Evolutionary conservation across 208 protist species (phyloP), one percentile per base, ranked within the genome.

Genomic region (Plasmodiophora brassicae): DNA sequence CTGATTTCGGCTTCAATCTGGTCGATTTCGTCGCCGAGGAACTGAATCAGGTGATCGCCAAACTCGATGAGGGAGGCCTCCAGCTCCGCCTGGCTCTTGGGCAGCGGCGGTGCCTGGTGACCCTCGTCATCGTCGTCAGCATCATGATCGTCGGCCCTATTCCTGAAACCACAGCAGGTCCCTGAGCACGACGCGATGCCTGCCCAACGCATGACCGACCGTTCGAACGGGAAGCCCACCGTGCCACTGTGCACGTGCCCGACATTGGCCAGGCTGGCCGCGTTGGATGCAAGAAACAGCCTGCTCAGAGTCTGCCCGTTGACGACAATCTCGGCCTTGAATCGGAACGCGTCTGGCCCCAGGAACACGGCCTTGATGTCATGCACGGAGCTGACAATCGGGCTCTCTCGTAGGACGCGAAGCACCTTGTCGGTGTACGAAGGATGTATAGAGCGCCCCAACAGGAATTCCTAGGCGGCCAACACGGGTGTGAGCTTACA

Each of bases 301-400:
- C n/a, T 78, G 5, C 32, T 44, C 20, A 78, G n/a, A 5, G n/a
- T 78, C 41, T 78, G 65, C 14, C 65, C 65, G 41, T 78, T 78
- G n/a, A 78, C 65, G 14, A 78, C 65, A 78, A 78, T 78, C 41
- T 78, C 65, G n/a, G 65, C 65, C 65, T 78, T 78, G n/a, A 78
- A 78, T 38, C 65, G 32, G n/a, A 78, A 78, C 5, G 65, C 65
- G n/a, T 78, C 65, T 32, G 65, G 65, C 5, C 65, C 65, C 10
- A 78, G 65, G n/a, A 78, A 78, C 5, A 78, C 65, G n/a, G 65
- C 65, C 65, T 78, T 78, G n/a, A 78, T 38, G 65, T 78, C 65
- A 32, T 78, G 65, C 32, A 78, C 65, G 32, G 65, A 78, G n/a
- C 65, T 78, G 65, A 78, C 41, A 8, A 78, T 38, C 41, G 5